phyloP scores from a whole-genome alignment of 306 rosid genomes.

The Neltuma alba region DNA sequence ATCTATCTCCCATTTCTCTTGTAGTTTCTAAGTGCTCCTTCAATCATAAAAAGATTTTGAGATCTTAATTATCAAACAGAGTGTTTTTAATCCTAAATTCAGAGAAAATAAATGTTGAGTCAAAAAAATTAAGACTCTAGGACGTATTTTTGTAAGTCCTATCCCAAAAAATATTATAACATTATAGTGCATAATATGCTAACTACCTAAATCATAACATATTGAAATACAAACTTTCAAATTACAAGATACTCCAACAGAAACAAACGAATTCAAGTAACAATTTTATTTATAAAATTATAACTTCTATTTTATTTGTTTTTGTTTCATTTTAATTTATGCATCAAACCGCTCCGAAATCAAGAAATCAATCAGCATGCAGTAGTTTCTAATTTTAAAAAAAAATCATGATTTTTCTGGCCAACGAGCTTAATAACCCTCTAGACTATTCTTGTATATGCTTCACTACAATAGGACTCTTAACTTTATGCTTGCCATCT shows the following conservation, averaged over 20 bases:
- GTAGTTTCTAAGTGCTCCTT: neutral
- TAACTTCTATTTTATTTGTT: no score
- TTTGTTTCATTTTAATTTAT: neutral
- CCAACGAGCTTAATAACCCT: neutral
- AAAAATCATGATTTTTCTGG: neutral
- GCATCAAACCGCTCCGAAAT: neutral
- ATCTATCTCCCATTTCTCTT: no score
- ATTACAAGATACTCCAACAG: neutral
- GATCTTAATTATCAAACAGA: neutral
- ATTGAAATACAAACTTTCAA: neutral
- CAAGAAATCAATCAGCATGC: neutral
- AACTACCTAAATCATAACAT: neutral
- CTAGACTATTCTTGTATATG: neutral
- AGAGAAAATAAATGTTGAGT: neutral
- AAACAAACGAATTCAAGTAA: neutral
- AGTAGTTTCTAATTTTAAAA: neutral
- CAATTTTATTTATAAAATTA: neutral
- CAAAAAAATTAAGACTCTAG: neutral
- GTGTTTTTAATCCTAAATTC: neutral
- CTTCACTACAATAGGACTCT: slow-evolving; percentile 46
- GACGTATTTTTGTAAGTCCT: neutral
- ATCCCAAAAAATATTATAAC: neutral
- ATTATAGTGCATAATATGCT: neutral
- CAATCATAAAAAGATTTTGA: neutral
- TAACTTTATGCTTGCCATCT: slow-evolving; percentile 38